These are phyloP conservation scores for Asterophora lycoperdoides DNA, from an alignment of 768 basidiomycete species.

Conservation along the genomic window DNA sequence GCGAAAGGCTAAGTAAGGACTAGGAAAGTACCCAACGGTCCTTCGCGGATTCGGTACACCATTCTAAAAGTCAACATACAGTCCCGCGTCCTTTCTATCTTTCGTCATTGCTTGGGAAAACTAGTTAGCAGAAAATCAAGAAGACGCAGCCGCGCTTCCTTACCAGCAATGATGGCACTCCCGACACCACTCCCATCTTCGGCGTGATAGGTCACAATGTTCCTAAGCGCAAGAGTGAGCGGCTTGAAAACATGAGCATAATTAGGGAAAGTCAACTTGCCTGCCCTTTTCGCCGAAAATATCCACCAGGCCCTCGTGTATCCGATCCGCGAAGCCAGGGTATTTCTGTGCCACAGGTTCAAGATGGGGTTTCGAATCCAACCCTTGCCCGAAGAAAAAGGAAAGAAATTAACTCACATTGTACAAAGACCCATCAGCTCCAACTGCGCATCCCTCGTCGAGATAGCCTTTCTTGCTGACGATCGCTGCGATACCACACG, in stretches of 20 bases:
- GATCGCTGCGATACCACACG: conserved; percentile 96
- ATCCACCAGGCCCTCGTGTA: conserved; percentile 89
- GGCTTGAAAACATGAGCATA: not conserved
- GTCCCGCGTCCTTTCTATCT: conserved; percentile 63
- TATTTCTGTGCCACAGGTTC: conserved; percentile 67
- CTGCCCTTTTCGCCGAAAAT: conserved; percentile 95
- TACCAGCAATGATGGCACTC: conserved; percentile 87
- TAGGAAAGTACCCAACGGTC: no score
- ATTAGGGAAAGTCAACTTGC: conserved; percentile 37
- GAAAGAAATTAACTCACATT: conserved; percentile 53
- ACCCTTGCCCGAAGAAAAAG: not conserved
- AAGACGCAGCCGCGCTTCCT: conserved; percentile 3
- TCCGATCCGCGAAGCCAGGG: conserved; percentile 88
- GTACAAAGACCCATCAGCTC: conserved; percentile 93
- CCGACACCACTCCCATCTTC: conserved; percentile 95
- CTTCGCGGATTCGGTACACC: no score
- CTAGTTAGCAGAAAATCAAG: not conserved
- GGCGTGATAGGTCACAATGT: conserved; percentile 77
- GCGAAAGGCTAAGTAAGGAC: no score
- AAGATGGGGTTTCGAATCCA: not conserved
- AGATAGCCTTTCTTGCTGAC: conserved; percentile 93
- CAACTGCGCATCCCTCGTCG: conserved; percentile 85
- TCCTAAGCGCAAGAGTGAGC: conserved; percentile 31
- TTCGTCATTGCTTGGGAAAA: conserved; percentile 78
- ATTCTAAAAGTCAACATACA: conserved; percentile 46